Conservation (phyloP, 176 grass and related monocot species). For the Sorghum bicolor region DNA sequence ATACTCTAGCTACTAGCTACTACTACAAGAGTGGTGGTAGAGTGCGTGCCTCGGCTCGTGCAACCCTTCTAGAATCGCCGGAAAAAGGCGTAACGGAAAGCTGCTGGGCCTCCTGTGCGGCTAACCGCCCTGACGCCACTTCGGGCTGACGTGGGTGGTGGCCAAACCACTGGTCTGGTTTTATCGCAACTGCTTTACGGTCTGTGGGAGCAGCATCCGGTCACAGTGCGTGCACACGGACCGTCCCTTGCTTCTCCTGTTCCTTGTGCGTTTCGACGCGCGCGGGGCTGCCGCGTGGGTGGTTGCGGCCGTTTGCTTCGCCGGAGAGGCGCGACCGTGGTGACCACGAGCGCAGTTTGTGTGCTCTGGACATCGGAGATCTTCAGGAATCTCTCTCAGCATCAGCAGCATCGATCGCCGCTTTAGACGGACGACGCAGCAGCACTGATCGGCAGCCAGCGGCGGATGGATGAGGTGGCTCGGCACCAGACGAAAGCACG, state of each 20-base stretch:
- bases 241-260: neutral
- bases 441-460: neutral
- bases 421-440: neutral
- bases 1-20: neutral
- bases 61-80: constrained; percentile 31
- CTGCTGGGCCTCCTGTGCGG: neutral
- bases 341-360: neutral
- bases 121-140: neutral
- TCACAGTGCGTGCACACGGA: neutral
- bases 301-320: neutral
- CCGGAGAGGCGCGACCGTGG: neutral
- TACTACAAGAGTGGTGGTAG: no score
- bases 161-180: neutral
- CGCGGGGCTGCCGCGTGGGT: neutral
- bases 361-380: neutral
- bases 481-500: neutral
- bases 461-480: neutral
- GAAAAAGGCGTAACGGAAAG: constrained; percentile 30
- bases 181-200: neutral
- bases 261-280: neutral
- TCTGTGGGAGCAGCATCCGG: neutral
- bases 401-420: neutral
- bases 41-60: neutral
- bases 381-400: neutral
- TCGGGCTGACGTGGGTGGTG: neutral